Evolutionary conservation across 768 basidiomycete genomes (phyloP), one percentile per base, ranked within the genome.

Genomic region (Trametes sanguinea): DNA sequence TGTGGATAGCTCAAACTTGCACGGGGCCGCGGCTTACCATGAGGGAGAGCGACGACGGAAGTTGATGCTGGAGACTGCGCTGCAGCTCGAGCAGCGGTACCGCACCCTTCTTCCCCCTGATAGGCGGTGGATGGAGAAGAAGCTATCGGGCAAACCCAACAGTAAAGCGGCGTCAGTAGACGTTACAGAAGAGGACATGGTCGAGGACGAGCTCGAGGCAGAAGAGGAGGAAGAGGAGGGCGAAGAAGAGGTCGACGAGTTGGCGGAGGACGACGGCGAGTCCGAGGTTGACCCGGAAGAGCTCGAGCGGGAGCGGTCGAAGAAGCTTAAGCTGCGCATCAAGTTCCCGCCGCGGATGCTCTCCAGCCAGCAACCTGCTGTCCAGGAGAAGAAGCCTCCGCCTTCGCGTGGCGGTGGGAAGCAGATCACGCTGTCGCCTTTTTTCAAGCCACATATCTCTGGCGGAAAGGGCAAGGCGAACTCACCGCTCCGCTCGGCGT

Each of bases 31-130:
- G 1, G 69, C 75, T 10, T 72, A 80, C 52, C 71, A 74, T 16
- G 90, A 92, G 73, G 89, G 90, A n/a, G 90, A 91, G 71, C 79
- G 88, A 62, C 82, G 92, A 42, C 78, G 86, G 57, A 77, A 82
- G 69, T 85, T 86, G 73, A 91, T 94, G 88, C 78, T 94, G 6
- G 83, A 85, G 53, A 80, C 85, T 13, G 92, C 91, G 13, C 72
- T 79, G 57, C 70, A 72, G 22, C 73, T 94, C 53, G 91, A 92
- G 67, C 84, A 85, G 59, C 86, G 92, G 46, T 94, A 91, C 69
- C 80, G 85, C 22, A 78, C 83, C n/a, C 79, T 94, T 45, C 81
- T 94, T 30, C 89, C 90, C 14, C 83, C 87, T 3, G 87, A 89
- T 58, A 64, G 62, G 59, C 73, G 62, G 56, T 67, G 64, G 68